phyloP scores from a whole-genome alignment of 352 stramenopile genomes.

The Globisporangium paddicum region DNA sequence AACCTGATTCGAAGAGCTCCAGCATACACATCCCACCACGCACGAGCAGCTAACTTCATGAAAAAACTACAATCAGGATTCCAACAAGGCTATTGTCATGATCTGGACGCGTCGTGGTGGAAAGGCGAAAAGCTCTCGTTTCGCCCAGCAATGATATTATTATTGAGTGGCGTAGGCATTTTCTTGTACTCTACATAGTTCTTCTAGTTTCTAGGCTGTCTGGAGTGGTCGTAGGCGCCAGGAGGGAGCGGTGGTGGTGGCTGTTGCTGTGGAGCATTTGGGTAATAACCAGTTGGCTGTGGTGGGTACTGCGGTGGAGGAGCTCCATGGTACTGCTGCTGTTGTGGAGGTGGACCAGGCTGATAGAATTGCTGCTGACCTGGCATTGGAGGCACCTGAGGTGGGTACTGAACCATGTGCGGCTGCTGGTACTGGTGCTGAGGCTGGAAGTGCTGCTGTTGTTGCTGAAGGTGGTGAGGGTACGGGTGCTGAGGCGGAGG shows the following conservation, averaged over 20 bases:
- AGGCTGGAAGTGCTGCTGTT: slow-evolving; percentile 14
- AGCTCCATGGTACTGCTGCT: slow-evolving; percentile 20
- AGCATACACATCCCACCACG: neutral
- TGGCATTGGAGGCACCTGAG: slow-evolving; percentile 11
- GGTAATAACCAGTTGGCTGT: slow-evolving; percentile 3
- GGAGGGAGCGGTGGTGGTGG: slow-evolving; percentile 26
- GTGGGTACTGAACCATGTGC: slow-evolving; percentile 11
- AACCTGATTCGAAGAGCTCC: neutral
- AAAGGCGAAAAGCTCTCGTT: neutral
- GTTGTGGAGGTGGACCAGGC: neutral
- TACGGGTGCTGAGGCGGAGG: slow-evolving; percentile 15
- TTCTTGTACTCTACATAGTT: slow-evolving; percentile 15
- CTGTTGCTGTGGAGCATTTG: slow-evolving; percentile 16
- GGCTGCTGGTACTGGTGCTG: slow-evolving; percentile 17
- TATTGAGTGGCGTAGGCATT: neutral
- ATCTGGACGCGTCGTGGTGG: neutral
- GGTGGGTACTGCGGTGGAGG: slow-evolving; percentile 13
- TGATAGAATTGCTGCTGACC: slow-evolving; percentile 12
- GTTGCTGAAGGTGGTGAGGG: slow-evolving; percentile 10
- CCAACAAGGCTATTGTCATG: slow-evolving; percentile 1
- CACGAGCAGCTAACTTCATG: neutral
- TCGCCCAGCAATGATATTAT: neutral
- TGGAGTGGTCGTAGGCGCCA: slow-evolving; percentile 25
- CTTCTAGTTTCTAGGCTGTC: slow-evolving; percentile 12
- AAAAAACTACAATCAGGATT: no score